Evolutionary conservation across 306 rosid species (phyloP).

Genomic region (Prinsepia uniflora): DNA sequence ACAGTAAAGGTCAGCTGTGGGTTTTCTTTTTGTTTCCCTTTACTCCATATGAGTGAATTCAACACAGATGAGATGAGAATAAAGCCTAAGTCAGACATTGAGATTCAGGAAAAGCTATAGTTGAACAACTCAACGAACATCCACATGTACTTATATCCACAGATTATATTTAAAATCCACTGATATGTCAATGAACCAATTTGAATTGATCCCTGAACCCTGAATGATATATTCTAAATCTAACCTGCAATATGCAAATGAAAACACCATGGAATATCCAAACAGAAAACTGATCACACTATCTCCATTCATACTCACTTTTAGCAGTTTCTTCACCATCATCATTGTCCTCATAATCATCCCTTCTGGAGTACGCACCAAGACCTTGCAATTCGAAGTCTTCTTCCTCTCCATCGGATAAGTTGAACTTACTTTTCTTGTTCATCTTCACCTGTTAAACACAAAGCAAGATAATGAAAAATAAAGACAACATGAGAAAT

Average conservation of each 20-base stretch:
- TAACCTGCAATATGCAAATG: not conserved
- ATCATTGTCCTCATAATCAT: slow-evolving; percentile 63
- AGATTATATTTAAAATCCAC: not conserved
- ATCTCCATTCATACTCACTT: slow-evolving; percentile 18
- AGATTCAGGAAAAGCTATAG: not conserved
- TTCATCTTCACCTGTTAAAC: slow-evolving; percentile 48
- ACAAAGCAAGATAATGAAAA: not conserved
- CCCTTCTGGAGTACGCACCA: slow-evolving; percentile 52
- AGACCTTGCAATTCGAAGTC: slow-evolving; percentile 45
- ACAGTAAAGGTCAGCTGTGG: not conserved
- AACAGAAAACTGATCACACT: not conserved
- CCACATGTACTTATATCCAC: not conserved
- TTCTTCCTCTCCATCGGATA: slow-evolving; percentile 79
- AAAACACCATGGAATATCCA: not conserved
- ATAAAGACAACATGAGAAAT: not conserved
- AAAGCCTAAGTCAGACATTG: not conserved
- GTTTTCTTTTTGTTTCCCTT: not conserved
- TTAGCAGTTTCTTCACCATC: slow-evolving; percentile 19
- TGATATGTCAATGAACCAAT: not conserved
- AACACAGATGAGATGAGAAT: not conserved
- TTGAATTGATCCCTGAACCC: not conserved
- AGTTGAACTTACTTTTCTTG: slow-evolving; percentile 74
- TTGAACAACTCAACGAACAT: not conserved
- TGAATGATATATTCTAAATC: not conserved
- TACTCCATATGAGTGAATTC: not conserved